Percentiles rank a stretch among this genome's conserved stretches.
phyloP scores from a whole-genome alignment of 2,329 filamentous ascomycete genomes.

The Metarhizium rileyi region DNA sequence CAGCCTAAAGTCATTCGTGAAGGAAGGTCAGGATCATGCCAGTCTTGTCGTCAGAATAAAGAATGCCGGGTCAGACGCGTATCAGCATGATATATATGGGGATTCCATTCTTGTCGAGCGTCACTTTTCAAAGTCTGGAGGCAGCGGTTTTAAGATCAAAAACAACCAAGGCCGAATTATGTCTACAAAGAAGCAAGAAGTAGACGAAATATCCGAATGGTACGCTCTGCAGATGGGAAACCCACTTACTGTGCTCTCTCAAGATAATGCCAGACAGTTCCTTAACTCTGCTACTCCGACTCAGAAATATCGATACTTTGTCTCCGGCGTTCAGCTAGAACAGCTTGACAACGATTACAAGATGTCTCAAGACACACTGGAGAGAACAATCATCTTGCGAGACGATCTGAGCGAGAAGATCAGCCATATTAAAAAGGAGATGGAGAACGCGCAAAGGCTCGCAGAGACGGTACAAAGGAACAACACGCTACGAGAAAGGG shows the following conservation, averaged over 20 bases:
- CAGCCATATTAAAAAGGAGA: conserved; percentile 26
- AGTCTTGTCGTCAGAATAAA: conserved; percentile 78
- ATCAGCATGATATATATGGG: conserved; percentile 73
- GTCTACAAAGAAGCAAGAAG: conserved; percentile 73
- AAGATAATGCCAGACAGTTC: conserved; percentile 91
- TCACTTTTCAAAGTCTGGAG: conserved; percentile 65
- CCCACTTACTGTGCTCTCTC: conserved; percentile 88
- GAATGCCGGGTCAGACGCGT: conserved; percentile 79
- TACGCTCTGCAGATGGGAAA: conserved; percentile 94
- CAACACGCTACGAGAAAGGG: conserved; percentile 51
- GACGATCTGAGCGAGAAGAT: conserved; percentile 27
- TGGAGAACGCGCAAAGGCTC: conserved; percentile 52
- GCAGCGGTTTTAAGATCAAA: conserved; percentile 82
- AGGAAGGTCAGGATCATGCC: conserved; percentile 70
- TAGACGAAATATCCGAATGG: conserved; percentile 89
- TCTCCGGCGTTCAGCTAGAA: conserved; percentile 88
- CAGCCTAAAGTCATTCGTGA: conserved; percentile 83
- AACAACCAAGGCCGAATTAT: conserved; percentile 58
- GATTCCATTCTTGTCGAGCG: conserved; percentile 84
- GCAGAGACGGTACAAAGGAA: conserved; percentile 58
- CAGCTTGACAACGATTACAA: conserved; percentile 87
- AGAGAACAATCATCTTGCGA: conserved; percentile 42
- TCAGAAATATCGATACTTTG: conserved; percentile 94
- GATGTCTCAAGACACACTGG: conserved; percentile 68
- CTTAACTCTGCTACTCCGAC: conserved; percentile 72